Conservation (phyloP, 1,284 basidiomycete genomes). For the Quambalaria eucalypti region DNA sequence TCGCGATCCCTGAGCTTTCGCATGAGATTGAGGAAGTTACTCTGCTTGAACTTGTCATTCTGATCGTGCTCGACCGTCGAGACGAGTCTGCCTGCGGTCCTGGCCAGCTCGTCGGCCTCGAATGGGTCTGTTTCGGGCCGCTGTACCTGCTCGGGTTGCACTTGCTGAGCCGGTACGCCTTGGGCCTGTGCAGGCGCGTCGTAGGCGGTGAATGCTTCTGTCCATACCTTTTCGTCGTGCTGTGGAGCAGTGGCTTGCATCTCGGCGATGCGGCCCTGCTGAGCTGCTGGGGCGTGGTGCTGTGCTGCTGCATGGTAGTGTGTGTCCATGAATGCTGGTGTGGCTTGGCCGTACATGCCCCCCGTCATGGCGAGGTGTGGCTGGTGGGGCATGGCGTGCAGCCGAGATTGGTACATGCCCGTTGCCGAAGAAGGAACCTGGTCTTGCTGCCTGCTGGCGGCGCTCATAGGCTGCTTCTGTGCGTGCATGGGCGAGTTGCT, state of each 20-base stretch:
- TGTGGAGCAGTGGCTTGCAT: slow-evolving; percentile 6
- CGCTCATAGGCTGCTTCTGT: background rate
- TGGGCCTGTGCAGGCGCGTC: slow-evolving; percentile 8
- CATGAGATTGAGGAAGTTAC: slow-evolving; percentile 79
- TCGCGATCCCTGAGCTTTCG: slow-evolving; percentile 70
- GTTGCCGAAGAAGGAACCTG: background rate
- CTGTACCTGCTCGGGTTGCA: background rate
- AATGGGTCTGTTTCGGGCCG: slow-evolving; percentile 10
- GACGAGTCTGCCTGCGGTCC: slow-evolving; percentile 47
- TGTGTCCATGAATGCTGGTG: background rate
- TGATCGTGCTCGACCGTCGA: slow-evolving; percentile 51
- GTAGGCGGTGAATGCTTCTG: slow-evolving; percentile 37
- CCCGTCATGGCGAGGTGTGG: background rate
- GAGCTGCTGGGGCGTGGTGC: no score
- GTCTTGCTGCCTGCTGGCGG: background rate
- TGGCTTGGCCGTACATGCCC: background rate
- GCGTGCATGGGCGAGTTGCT: background rate
- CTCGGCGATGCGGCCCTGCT: slow-evolving; percentile 9
- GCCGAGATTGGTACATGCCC: background rate
- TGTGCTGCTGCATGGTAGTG: background rate
- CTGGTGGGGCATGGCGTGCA: background rate
- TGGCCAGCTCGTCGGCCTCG: slow-evolving; percentile 45
- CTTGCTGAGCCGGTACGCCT: background rate
- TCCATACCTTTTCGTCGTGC: slow-evolving; percentile 34
- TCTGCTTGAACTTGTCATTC: slow-evolving; percentile 80